Evolutionary conservation across 148 eudicot genomes (phyloP).

Genomic region (Limonium bicolor): DNA sequence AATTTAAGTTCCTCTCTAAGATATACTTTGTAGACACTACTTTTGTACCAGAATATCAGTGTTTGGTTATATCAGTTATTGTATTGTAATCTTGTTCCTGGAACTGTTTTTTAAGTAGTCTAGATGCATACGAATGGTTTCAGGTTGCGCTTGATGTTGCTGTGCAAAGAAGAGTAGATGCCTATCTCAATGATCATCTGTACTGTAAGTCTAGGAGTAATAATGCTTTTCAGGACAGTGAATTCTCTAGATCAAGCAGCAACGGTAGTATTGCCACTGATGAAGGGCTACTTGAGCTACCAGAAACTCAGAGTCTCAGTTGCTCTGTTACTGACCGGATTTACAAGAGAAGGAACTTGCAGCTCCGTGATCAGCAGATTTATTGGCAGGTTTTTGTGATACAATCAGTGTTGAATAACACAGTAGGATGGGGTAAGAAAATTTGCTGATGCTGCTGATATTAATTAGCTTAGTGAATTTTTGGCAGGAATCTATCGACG

Average conservation of each 20-base stretch:
- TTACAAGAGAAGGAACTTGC: conserved; percentile 37
- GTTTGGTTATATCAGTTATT: too few species aligned
- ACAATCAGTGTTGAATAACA: too few species aligned
- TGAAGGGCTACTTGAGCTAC: conserved; percentile 88
- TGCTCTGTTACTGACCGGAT: conserved; percentile 52
- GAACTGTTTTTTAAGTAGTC: too few species aligned
- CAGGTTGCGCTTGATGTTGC: conserved; percentile 59
- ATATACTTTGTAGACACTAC: too few species aligned
- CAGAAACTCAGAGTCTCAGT: conserved; percentile 46
- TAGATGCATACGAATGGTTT: too few species aligned
- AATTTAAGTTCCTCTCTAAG: conserved; percentile 8
- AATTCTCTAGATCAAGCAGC: conserved; percentile 65
- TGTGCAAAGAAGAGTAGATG: conserved; percentile 60
- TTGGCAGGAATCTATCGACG: conserved; percentile 67
- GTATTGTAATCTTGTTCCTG: too few species aligned
- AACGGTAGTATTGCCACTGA: conserved; percentile 61
- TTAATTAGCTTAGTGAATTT: conserved; percentile 5
- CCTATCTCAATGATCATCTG: conserved; percentile 44
- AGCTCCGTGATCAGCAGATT: conserved; percentile 60
- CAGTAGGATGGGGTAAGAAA: too few species aligned
- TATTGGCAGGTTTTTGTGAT: conserved; percentile 76
- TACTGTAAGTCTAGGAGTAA: conserved; percentile 38
- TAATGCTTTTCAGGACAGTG: conserved; percentile 22
- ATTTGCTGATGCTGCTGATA: too few species aligned
- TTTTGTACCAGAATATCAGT: too few species aligned